These are phyloP conservation scores for Giardia duodenalis DNA, from an alignment of 208 protist genomes.

Conservation along the genomic window DNA sequence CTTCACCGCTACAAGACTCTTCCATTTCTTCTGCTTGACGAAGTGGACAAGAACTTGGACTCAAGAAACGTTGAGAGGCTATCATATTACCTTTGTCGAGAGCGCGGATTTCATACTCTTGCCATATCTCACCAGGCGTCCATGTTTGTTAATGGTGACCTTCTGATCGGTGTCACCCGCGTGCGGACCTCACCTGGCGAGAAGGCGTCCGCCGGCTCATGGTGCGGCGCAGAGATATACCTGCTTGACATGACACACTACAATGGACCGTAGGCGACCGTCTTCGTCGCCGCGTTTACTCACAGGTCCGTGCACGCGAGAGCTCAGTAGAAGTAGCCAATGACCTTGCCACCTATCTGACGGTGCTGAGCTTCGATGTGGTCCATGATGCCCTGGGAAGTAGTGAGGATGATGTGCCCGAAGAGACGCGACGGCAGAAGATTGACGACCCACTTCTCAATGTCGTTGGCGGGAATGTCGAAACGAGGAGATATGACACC, in stretches of 20 bases:
- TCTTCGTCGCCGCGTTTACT: too few relatives aligned
- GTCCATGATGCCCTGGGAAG: slow-evolving; percentile 98
- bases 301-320: not conserved
- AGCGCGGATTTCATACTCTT: not conserved
- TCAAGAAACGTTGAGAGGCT: not conserved
- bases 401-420: slow-evolving; percentile 97
- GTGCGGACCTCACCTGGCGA: too few relatives aligned
- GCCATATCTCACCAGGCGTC: not conserved
- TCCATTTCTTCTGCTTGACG: slow-evolving; percentile 1
- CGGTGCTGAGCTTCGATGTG: slow-evolving; percentile 93
- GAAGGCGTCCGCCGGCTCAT: too few relatives aligned
- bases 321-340: slow-evolving; percentile 97
- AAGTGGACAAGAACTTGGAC: not conserved
- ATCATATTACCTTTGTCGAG: not conserved
- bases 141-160: not conserved
- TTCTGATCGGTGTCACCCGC: not conserved
- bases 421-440: slow-evolving; percentile 99
- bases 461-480: slow-evolving; percentile 70
- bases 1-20: not conserved
- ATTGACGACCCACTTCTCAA: slow-evolving; percentile 93
- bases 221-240: too few relatives aligned
- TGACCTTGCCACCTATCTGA: slow-evolving; percentile 97
- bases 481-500: slow-evolving; percentile 97
- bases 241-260: too few relatives aligned
- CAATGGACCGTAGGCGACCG: too few relatives aligned